Evolutionary conservation across 805 yeast species (phyloP).

Genomic region (Soucietia sequanensis): DNA sequence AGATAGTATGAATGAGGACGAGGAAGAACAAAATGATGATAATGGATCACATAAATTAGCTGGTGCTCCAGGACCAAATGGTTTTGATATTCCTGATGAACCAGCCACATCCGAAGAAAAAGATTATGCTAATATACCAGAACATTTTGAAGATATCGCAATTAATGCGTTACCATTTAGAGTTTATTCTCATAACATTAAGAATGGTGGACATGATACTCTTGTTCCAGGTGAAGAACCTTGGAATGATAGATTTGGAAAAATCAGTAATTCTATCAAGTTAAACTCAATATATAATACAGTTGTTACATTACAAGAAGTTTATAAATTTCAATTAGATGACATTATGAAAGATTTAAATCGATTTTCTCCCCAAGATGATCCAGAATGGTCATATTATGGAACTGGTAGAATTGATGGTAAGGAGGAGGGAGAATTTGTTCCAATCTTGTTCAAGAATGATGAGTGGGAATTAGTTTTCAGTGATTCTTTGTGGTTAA

Average conservation of each 20-base stretch:
- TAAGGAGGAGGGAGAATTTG: slow-evolving; percentile 24
- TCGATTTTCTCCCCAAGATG: slow-evolving; percentile 11
- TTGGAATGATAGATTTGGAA: slow-evolving; percentile 22
- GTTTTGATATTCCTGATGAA: slow-evolving; percentile 1
- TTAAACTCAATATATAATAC: slow-evolving; percentile 20
- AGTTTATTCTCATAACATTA: slow-evolving; percentile 36
- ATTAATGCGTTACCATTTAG: slow-evolving; percentile 21
- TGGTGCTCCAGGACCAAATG: slow-evolving; percentile 6
- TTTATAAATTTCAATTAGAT: slow-evolving; percentile 30
- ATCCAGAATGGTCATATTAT: slow-evolving; percentile 28
- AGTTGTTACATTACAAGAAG: slow-evolving; percentile 43
- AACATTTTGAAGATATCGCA: slow-evolving; percentile 7
- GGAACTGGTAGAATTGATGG: slow-evolving; percentile 33
- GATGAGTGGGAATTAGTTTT: slow-evolving; percentile 29
- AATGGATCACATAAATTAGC: slow-evolving; percentile 5
- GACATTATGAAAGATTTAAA: slow-evolving; percentile 30
- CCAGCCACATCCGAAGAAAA: slow-evolving; percentile 5
- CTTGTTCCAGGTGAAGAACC: slow-evolving; percentile 24
- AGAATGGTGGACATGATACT: slow-evolving; percentile 24
- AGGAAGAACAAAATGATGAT: slow-evolving; percentile 9
- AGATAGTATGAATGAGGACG: slow-evolving; percentile 14
- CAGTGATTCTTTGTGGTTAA: slow-evolving; percentile 34
- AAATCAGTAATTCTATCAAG: slow-evolving; percentile 22
- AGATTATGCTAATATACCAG: slow-evolving; percentile 12
- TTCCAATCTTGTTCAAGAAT: slow-evolving; percentile 29